Evolutionary conservation across 768 basidiomycete genomes (phyloP).

Genomic region (Suillus plorans): DNA sequence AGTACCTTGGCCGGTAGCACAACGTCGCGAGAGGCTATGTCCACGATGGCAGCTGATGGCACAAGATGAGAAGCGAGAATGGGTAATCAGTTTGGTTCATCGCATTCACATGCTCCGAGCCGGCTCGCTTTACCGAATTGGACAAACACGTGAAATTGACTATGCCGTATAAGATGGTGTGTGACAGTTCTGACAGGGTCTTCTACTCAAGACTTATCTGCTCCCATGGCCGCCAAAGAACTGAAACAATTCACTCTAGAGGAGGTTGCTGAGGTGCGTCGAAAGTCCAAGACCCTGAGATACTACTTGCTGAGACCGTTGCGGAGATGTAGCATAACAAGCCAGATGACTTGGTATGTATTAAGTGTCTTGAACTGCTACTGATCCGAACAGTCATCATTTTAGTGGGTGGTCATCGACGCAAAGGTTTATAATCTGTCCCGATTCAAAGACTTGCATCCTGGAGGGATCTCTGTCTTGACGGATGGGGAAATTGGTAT

Average conservation of each 20-base stretch:
- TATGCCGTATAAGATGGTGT: not conserved
- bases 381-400: not conserved
- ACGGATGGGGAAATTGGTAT: slow-evolving; percentile 73
- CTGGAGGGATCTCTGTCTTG: slow-evolving; percentile 80
- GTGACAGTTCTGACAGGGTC: not conserved
- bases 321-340: slow-evolving; percentile 60
- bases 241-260: slow-evolving; percentile 53
- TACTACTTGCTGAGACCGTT: not conserved
- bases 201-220: not conserved
- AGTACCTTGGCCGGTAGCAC: not conserved
- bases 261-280: slow-evolving; percentile 54
- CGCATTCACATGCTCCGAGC: not conserved
- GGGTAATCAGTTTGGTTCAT: not conserved
- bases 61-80: not conserved
- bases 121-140: not conserved
- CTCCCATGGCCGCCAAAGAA: slow-evolving; percentile 29
- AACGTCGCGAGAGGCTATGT: not conserved
- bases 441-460: slow-evolving; percentile 79
- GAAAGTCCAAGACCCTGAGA: not conserved
- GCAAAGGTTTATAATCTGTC: slow-evolving; percentile 82
- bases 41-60: not conserved
- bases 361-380: not conserved
- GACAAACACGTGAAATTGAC: not conserved
- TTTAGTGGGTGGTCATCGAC: slow-evolving; percentile 82
- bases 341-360: slow-evolving; percentile 67